These are phyloP conservation scores for Orbilia blumenaviensis DNA, from an alignment of 2,329 filamentous ascomycete species.

Conservation along the genomic window DNA sequence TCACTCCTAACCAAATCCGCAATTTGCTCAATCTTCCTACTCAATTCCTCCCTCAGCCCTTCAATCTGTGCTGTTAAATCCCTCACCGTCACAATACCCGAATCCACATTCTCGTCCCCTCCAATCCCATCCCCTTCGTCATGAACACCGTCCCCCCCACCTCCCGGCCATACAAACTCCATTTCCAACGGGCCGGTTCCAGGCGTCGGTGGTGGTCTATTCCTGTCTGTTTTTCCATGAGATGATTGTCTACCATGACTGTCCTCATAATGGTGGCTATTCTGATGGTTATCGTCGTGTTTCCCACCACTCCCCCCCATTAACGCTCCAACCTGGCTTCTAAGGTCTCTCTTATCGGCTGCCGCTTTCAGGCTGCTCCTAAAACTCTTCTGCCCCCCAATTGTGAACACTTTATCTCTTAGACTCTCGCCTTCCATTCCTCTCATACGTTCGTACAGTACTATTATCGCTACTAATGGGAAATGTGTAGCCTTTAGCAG, in stretches of 20 bases:
- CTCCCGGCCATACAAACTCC: not conserved
- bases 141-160: not conserved
- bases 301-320: slow-evolving; percentile 12
- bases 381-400: slow-evolving; percentile 35
- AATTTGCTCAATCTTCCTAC: slow-evolving; percentile 41
- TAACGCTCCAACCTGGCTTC: slow-evolving; percentile 28
- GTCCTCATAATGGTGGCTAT: not conserved
- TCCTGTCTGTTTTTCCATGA: not conserved
- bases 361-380: slow-evolving; percentile 9
- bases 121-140: slow-evolving; percentile 3
- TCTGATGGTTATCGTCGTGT: not conserved
- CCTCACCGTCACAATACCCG: slow-evolving; percentile 28
- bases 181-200: slow-evolving; percentile 28
- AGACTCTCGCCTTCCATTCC: slow-evolving; percentile 21
- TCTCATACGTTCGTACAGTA: slow-evolving; percentile 25
- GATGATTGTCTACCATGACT: not conserved
- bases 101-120: slow-evolving; percentile 34
- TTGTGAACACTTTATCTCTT: slow-evolving; percentile 25
- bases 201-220: slow-evolving; percentile 30
- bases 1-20: slow-evolving; percentile 3
- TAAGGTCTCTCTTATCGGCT: slow-evolving; percentile 26
- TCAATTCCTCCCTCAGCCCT: slow-evolving; percentile 33
- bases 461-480: slow-evolving; percentile 55
- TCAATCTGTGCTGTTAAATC: slow-evolving; percentile 49
- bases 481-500: slow-evolving; percentile 58